Conservation (phyloP, 2,329 filamentous ascomycete species). For the Nannizziopsis barbatae region DNA sequence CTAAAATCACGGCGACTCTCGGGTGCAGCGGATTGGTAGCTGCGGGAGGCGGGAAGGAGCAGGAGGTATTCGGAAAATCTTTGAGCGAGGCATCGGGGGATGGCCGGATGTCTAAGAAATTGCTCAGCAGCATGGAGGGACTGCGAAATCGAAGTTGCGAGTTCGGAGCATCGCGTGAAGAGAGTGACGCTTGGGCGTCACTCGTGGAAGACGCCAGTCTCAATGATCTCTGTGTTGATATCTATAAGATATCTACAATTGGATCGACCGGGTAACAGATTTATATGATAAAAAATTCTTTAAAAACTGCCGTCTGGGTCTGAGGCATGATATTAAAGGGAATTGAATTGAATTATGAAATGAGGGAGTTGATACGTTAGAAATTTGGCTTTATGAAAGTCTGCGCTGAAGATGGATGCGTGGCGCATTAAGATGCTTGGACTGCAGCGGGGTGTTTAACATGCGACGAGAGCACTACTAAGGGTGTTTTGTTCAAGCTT, state of each 20-base stretch:
- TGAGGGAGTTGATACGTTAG: too few relatives aligned
- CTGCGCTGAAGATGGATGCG: too few relatives aligned
- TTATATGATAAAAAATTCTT: too few relatives aligned
- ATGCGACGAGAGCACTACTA: too few relatives aligned
- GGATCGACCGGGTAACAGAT: not conserved
- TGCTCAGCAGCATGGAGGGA: not conserved
- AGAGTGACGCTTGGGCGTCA: not conserved
- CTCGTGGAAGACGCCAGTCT: slow-evolving; percentile 17
- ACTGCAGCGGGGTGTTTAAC: too few relatives aligned
- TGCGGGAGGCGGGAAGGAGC: slow-evolving; percentile 24
- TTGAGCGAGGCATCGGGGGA: slow-evolving; percentile 1
- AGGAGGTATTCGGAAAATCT: slow-evolving; percentile 15
- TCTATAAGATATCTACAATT: not conserved
- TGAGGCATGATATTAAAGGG: too few relatives aligned
- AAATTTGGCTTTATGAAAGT: too few relatives aligned
- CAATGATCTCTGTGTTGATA: not conserved
- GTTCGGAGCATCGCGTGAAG: slow-evolving; percentile 8
- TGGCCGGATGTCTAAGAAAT: not conserved
- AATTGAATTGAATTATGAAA: too few relatives aligned
- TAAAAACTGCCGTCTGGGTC: too few relatives aligned
- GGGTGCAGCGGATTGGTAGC: slow-evolving; percentile 49
- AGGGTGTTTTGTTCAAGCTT: too few relatives aligned
- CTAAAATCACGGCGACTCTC: slow-evolving; percentile 65
- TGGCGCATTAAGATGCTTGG: too few relatives aligned
- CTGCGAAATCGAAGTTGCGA: slow-evolving; percentile 7